Base-by-base conservation (phyloP, 78 protist genomes). In the Dictyostelium purpureum region DNA sequence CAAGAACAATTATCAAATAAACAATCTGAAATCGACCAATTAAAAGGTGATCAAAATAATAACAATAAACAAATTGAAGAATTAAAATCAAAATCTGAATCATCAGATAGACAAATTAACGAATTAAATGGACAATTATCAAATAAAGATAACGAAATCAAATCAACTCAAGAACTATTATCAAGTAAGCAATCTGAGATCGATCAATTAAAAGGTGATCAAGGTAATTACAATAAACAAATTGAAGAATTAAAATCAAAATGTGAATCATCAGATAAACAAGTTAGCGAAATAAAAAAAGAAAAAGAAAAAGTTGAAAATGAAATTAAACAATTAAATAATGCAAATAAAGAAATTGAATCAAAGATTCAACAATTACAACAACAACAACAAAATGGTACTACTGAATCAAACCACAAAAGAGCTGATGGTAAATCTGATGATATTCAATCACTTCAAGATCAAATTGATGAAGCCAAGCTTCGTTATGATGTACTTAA, bases 401-500 rank as follows among this genome's bases (percentile, higher is more conserved):
- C 28, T 7, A 77, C 1, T 56, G 74, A 24, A 33, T 42, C 35
- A 61, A 79, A 79, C 6, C 66, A 38, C 24, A 56, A 21, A 14
- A 59, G 31, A 24, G 3, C 19, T 67, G 54, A 67, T 12, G 43
- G 12, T 67, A 67, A 67, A n/a, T 51, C 89, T 40, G 77, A 80
- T 42, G 89, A 66, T 21, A 38, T 80, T 26, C 89, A 80, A 67
- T 71, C 45, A 7, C 77, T 80, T 28, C 89, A 80, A 67, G 89
- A 80, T 52, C 59, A 73, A 56, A 56, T 80, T n/a, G 89, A 80
- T 51, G 89, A 63, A 33, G 89, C 47, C 33, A 80, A 80, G 43
- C 78, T 77, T 18, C 76, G 89, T 51, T 56, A n/a, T 42, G 79
- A 67, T 0, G 89, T 80, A 11, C 9, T 38, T 11, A 19, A 7